Conservation (phyloP, 495 filamentous ascomycete species). For the Neurospora terricola region DNA sequence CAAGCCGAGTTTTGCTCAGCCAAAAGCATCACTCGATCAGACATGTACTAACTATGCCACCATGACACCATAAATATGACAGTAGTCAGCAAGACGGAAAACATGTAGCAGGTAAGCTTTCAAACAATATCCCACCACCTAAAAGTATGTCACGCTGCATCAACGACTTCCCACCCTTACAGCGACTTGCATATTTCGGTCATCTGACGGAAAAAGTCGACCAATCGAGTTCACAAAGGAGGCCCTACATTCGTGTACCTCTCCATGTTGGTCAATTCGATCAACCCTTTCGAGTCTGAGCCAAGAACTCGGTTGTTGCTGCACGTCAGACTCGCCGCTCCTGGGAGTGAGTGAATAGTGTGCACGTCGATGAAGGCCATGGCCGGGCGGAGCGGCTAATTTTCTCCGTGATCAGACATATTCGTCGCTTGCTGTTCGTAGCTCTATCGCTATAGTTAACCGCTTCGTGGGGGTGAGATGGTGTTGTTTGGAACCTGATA, state of each 20-base stretch:
- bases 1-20: not conserved
- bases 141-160: not conserved
- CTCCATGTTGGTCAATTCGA: not conserved
- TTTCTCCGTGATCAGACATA: not conserved
- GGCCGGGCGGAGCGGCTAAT: not conserved
- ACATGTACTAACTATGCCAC: not conserved
- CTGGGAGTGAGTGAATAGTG: not conserved
- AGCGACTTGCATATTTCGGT: not conserved
- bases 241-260: not conserved
- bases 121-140: not conserved
- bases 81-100: not conserved
- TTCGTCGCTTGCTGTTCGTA: not conserved
- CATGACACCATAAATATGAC: not conserved
- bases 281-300: not conserved
- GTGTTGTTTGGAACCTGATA: not conserved
- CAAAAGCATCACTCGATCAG: not conserved
- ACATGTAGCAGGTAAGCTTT: not conserved
- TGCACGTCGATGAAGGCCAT: not conserved
- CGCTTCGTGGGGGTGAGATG: not conserved
- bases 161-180: not conserved
- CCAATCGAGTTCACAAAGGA: not conserved
- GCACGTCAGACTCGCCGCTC: not conserved
- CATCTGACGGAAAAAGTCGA: not conserved
- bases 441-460: not conserved
- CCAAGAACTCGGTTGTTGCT: not conserved